Percentiles rank a stretch among this genome's conserved stretches.
phyloP scores from a whole-genome alignment of 345 rosid genomes.

The Lepidium sativum region DNA sequence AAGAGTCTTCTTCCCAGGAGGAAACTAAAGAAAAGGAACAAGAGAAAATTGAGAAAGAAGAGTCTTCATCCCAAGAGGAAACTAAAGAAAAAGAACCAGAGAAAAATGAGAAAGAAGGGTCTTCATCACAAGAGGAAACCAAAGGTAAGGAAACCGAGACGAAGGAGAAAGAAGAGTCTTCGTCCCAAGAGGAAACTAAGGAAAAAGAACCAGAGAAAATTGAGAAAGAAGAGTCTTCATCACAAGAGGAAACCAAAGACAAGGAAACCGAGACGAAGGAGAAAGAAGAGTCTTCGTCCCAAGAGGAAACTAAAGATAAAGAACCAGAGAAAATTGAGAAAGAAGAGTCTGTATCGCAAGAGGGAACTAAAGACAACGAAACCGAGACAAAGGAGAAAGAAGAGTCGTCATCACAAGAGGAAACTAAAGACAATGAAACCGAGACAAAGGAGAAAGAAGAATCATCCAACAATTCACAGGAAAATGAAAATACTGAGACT shows the following conservation, averaged over 20 bases:
- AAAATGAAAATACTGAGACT: conserved; percentile 22
- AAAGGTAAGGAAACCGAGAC: not conserved
- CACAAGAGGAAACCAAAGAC: not conserved
- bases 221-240: not conserved
- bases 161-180: not conserved
- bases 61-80: not conserved
- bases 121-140: not conserved
- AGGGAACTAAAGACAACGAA: not conserved
- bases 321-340: not conserved
- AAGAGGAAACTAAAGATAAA: not conserved
- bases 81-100: not conserved
- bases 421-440: not conserved
- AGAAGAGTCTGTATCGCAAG: not conserved
- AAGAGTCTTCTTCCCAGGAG: not conserved
- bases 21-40: not conserved
- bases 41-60: not conserved
- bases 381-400: not conserved
- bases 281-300: not conserved
- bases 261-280: not conserved
- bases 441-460: conserved; percentile 16
- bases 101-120: conserved; percentile 4
- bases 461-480: conserved; percentile 5
- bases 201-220: not conserved
- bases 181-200: not conserved
- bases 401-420: not conserved